phyloP scores from a whole-genome alignment of 163 green algal species.

The Scenedesmus sp. region DNA sequence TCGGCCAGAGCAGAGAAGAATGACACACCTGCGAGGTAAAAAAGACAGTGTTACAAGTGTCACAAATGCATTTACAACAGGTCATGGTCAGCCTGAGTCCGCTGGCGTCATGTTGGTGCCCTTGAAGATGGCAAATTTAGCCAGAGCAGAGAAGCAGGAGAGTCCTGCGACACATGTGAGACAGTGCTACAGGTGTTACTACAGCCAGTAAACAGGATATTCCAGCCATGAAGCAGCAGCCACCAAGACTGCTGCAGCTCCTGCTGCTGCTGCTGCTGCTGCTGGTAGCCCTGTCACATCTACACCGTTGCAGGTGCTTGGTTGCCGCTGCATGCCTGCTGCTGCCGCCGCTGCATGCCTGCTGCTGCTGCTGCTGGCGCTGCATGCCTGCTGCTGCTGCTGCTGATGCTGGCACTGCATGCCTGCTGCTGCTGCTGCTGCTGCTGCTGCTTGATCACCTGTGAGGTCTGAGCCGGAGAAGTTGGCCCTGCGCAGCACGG shows the following conservation, averaged over 20 bases:
- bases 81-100: constrained; percentile 53
- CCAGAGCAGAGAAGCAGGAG: neutral
- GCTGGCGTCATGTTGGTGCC: constrained; percentile 77
- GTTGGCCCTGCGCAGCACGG: constrained; percentile 72
- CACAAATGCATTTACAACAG: too few relatives aligned
- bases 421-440: neutral
- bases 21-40: constrained; percentile 62
- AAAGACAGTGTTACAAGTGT: neutral
- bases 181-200: neutral
- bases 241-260: too few relatives aligned
- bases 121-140: neutral
- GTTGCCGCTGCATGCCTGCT: too few relatives aligned
- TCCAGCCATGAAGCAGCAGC: too few relatives aligned
- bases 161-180: neutral
- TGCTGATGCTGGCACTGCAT: neutral
- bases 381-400: neutral
- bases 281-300: neutral
- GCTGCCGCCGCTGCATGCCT: neutral
- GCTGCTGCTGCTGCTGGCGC: too few relatives aligned
- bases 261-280: too few relatives aligned
- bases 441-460: constrained; percentile 47
- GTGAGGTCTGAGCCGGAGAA: constrained; percentile 76
- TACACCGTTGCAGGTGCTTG: neutral
- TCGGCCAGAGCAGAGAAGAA: constrained; percentile 83
- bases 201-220: too few relatives aligned